Evolutionary conservation across 1,284 basidiomycete genomes (phyloP).

Genomic region (Ceratobasidium sp.): DNA sequence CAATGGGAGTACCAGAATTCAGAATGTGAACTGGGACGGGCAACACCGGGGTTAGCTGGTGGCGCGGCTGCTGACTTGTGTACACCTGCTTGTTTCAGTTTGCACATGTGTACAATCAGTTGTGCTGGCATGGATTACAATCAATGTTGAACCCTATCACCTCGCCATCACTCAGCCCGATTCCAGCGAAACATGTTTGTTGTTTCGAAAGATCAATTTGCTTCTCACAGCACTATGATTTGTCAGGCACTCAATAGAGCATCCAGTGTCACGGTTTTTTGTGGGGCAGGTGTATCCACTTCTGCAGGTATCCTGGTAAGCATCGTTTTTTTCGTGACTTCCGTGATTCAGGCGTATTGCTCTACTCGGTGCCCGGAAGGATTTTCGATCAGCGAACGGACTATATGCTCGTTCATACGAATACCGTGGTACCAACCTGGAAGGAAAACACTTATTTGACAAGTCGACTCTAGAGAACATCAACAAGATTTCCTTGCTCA

Average conservation of each 20-base stretch:
- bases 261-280: neutral
- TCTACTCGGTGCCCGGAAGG: neutral
- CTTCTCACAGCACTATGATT: neutral
- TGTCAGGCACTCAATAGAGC: neutral
- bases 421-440: neutral
- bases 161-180: too few species aligned
- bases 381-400: neutral
- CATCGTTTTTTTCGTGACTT: neutral
- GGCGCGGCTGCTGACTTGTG: too few species aligned
- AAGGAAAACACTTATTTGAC: neutral
- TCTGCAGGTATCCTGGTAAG: constrained; percentile 9
- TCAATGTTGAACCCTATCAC: too few species aligned
- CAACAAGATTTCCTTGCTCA: neutral
- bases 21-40: too few species aligned
- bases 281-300: constrained; percentile 20
- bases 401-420: neutral
- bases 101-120: too few species aligned
- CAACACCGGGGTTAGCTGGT: too few species aligned
- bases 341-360: neutral
- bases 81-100: too few species aligned
- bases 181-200: too few species aligned
- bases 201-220: too few species aligned
- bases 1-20: too few species aligned
- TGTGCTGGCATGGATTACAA: too few species aligned
- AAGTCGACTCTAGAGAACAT: neutral